phyloP scores from a whole-genome alignment of 2,329 filamentous ascomycete genomes.

The Coniochaeta sp. region DNA sequence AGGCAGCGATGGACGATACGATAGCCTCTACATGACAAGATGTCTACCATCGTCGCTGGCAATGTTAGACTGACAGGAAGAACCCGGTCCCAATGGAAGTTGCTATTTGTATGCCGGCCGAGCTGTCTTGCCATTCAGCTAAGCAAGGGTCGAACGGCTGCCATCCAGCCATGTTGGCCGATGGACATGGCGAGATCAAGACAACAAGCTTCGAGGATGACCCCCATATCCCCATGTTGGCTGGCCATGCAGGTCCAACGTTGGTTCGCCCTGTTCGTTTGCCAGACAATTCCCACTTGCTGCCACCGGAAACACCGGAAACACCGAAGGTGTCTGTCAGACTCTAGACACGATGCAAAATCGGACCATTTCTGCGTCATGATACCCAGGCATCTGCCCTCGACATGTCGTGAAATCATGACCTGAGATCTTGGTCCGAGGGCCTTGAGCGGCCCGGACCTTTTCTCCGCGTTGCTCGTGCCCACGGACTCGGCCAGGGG shows the following conservation, averaged over 20 bases:
- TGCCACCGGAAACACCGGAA: not conserved
- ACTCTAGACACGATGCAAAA: not conserved
- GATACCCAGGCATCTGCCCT: not conserved
- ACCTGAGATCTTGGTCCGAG: not conserved
- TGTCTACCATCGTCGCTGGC: not conserved
- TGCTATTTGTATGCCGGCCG: not conserved
- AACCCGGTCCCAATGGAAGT: not conserved
- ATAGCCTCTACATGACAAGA: not conserved
- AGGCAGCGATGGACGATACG: not conserved
- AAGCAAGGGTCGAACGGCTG: not conserved
- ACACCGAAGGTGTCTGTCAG: not conserved
- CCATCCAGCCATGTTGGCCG: not conserved
- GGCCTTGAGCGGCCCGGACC: too few species aligned
- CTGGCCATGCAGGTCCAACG: not conserved
- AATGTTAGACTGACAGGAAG: not conserved
- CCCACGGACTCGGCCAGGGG: too few species aligned
- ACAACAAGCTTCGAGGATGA: not conserved
- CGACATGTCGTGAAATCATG: not conserved
- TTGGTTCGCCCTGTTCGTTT: not conserved
- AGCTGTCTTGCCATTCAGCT: not conserved
- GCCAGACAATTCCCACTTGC: not conserved
- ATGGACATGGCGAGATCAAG: not conserved
- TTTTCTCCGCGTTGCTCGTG: too few species aligned
- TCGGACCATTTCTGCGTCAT: conserved; percentile 2
- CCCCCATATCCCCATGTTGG: not conserved